Evolutionary conservation across 306 rosid species (phyloP), one percentile per base, ranked within the genome.

Genomic region (Quercus berberidifolia): DNA sequence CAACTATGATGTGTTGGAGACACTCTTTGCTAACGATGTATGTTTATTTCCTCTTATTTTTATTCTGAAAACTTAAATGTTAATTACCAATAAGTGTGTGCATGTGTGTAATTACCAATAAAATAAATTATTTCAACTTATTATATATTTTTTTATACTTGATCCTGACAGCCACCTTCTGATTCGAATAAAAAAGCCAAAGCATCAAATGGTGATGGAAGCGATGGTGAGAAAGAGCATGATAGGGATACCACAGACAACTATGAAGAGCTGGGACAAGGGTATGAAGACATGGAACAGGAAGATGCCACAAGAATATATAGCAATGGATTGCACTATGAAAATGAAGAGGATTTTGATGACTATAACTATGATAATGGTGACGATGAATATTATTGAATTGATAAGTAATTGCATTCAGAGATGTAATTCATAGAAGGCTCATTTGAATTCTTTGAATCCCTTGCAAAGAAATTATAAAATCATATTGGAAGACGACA

Each of bases 1-100:
- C 90, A 91, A 92, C 86, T 83, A 74, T 13, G 92, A 86, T 78
- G 83, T 80, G 52, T 73, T 92, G 85, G 83, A 73, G 26, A 82
- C 87, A 62, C 76, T 88, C 81, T 89, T 89, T 79, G 78, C 82
- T n/a, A 87, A 85, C 12, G 75, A 74, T 12, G 95, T 90, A 85
- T 73, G 79, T 41, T 68, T 67, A 77, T 76, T 77, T 79, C 52
- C 72, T 75, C 3, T 62, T 57, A 19, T 2, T 52, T 46, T 4
- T 18, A 33, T 9, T 49, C 15, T 49, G 46, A 2, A 41, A 41
- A 2, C 4, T 21, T 1, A 33, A 69, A 31, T 15, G 30, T 67
- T 12, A 2, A 77, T n/a, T n/a, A n/a, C n/a, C n/a, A n/a, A n/a
- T n/a, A 2, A 5, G 55, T 72, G 28, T 64, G 28, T 23, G 54